Percentiles rank a stretch among this genome's conserved stretches.
phyloP scores from a whole-genome alignment of 257 asterid genomes.

The Schizonepeta tenuifolia region DNA sequence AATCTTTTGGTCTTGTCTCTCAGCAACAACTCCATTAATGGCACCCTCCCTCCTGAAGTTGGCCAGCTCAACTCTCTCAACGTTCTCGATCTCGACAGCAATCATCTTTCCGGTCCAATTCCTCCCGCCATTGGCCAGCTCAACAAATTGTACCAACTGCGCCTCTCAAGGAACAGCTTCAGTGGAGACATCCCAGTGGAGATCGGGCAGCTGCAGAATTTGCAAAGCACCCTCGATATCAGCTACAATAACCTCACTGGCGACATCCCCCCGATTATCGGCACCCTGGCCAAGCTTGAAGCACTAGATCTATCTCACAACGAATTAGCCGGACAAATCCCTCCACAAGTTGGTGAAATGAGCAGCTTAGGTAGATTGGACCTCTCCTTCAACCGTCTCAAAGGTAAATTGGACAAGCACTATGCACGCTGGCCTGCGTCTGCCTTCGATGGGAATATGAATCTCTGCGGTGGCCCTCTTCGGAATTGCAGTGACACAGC shows the following conservation, averaged over 20 bases:
- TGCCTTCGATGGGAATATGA: constrained; percentile 64
- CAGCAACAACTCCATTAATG: constrained; percentile 60
- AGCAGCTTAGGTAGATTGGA: constrained; percentile 77
- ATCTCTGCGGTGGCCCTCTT: constrained; percentile 85
- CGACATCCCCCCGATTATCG: constrained; percentile 61
- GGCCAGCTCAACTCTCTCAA: constrained; percentile 73
- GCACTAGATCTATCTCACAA: constrained; percentile 83
- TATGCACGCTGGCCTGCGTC: constrained; percentile 80
- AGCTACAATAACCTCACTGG: constrained; percentile 81
- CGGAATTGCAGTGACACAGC: constrained; percentile 46
- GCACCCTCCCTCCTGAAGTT: constrained; percentile 64
- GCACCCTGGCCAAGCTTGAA: constrained; percentile 74
- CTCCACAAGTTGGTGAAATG: constrained; percentile 71
- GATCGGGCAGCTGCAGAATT: constrained; percentile 70
- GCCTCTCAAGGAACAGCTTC: constrained; percentile 67
- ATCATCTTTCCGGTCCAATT: constrained; percentile 70
- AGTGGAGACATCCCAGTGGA: constrained; percentile 72
- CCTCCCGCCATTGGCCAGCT: constrained; percentile 69
- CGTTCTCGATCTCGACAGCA: constrained; percentile 66
- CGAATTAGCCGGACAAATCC: constrained; percentile 65
- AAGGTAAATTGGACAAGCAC: constrained; percentile 65
- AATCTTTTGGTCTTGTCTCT: constrained; percentile 66
- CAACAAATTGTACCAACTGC: constrained; percentile 72
- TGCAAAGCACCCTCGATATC: constrained; percentile 77
- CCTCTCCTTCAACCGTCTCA: constrained; percentile 75